Conservation (phyloP, 2,329 filamentous ascomycete genomes). For the Ophiostoma tasmaniense region DNA sequence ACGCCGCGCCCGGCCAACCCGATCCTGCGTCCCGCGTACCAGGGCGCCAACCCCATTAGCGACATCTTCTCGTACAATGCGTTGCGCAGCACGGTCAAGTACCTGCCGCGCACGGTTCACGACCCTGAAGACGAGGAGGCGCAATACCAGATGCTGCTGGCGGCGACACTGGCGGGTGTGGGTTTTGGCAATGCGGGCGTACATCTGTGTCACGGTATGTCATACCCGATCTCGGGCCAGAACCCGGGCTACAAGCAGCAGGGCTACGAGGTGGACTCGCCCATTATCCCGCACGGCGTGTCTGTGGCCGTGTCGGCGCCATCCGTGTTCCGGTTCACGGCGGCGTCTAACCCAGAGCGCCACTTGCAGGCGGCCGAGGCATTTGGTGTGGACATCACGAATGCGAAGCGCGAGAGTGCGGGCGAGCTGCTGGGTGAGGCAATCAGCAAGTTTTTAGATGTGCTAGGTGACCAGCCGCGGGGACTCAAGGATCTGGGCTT, state of each 20-base stretch:
- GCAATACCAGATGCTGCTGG: slow-evolving; percentile 90
- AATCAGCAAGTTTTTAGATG: slow-evolving; percentile 67
- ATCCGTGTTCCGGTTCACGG: slow-evolving; percentile 45
- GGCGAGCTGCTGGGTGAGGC: slow-evolving; percentile 84
- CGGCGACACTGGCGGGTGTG: slow-evolving; percentile 85
- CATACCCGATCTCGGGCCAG: slow-evolving; percentile 91
- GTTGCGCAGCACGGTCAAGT: slow-evolving; percentile 76
- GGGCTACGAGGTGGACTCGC: slow-evolving; percentile 68
- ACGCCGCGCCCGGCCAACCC: slow-evolving; percentile 79
- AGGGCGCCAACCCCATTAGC: slow-evolving; percentile 94
- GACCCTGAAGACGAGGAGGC: slow-evolving; percentile 90
- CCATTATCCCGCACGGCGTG: slow-evolving; percentile 92
- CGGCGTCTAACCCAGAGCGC: slow-evolving; percentile 70
- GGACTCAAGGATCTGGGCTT: slow-evolving; percentile 83
- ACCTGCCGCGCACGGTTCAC: slow-evolving; percentile 76
- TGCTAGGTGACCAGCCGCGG: slow-evolving; percentile 80
- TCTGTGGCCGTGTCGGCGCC: slow-evolving; percentile 53
- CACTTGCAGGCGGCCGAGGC: slow-evolving; percentile 55
- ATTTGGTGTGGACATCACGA: slow-evolving; percentile 59
- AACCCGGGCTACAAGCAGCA: slow-evolving; percentile 80
- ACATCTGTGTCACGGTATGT: slow-evolving; percentile 78
- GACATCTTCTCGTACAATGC: slow-evolving; percentile 93
- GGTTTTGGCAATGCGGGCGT: slow-evolving; percentile 97
- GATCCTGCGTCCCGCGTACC: slow-evolving; percentile 84
- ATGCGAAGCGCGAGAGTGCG: slow-evolving; percentile 81